Evolutionary conservation across 2,329 filamentous ascomycete species (phyloP), one percentile per base, ranked within the genome.

Genomic region (Colletotrichum sp.): DNA sequence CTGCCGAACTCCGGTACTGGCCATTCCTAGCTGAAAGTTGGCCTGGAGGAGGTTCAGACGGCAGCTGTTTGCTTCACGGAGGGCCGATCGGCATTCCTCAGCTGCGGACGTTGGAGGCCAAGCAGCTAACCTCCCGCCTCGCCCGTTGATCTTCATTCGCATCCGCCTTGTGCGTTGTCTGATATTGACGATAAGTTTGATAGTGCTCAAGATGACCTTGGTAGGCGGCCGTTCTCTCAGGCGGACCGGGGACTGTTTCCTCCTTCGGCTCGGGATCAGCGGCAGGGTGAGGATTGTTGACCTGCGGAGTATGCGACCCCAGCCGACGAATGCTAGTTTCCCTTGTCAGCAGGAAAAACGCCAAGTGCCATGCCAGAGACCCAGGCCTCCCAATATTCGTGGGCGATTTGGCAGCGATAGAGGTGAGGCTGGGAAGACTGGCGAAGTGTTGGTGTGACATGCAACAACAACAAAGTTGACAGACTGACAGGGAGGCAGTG

Each of bases 1-100:
- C 64, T 75, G 74, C 70, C 64, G 64, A 73, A 68, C 36, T 67
- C 63, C 73, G 73, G 34, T 43, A 59, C 18, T 64, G 57, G 21
- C n/a, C 64, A 69, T 36, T 18, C 24, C 57, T 61, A 55, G 52
- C 67, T 55, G 30, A 30, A 52, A 21, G 61, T n/a, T 52, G 28
- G 61, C 43, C 43, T 52, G 43, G 43, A 52, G 43, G 43, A 52
- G 10, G 43, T 61, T 43, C 26, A 48, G 60, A 71, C 60, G 18
- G 30, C 15, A 26, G n/a, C 36, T 59, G 32, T 30, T 48, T 21
- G 32, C 57, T 52, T 24, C 57, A 26, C 60, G 36, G 52, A 72
- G 39, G 24, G 30, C 32, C 28, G 32, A 39, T 39, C 57, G 68
- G 34, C 39, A 57, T 55, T 72, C 26, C 70, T 57, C 21, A 36